A percentile compares a stretch with the other conserved stretches of the same genome.
Evolutionary conservation across 208 protist genomes (phyloP).

Genomic region (Kentomonas sorsogonicus): DNA sequence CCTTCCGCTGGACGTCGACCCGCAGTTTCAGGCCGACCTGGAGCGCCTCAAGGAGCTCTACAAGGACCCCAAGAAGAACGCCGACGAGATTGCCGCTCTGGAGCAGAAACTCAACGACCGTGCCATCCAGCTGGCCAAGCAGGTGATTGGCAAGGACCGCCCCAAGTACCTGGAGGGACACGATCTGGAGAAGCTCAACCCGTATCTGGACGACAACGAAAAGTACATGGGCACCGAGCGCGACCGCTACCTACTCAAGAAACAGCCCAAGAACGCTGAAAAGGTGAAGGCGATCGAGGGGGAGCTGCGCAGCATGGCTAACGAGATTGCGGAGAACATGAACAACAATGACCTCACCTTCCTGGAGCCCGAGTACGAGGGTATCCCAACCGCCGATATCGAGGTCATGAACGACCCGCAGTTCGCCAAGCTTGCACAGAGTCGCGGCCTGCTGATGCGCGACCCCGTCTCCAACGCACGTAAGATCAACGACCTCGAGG

Average conservation of each 20-base stretch:
- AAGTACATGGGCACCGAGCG: conserved; percentile 44
- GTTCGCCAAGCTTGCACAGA: conserved; percentile 41
- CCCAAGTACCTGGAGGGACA: conserved; percentile 40
- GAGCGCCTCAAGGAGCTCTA: conserved; percentile 37
- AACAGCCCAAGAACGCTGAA: conserved; percentile 48
- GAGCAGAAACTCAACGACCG: conserved; percentile 54
- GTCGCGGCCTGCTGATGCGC: conserved; percentile 30
- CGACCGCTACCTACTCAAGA: conserved; percentile 49
- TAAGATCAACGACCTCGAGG: conserved; percentile 61
- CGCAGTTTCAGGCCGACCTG: conserved; percentile 45
- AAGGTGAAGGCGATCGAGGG: conserved; percentile 47
- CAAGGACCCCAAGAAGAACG: conserved; percentile 39
- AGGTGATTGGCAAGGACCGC: conserved; percentile 49
- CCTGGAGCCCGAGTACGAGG: conserved; percentile 62
- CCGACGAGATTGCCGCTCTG: conserved; percentile 27
- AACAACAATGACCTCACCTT: conserved; percentile 36
- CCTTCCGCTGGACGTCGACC: conserved; percentile 45
- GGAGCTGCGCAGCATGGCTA: conserved; percentile 25
- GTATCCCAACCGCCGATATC: conserved; percentile 56
- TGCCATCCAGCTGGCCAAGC: conserved; percentile 41
- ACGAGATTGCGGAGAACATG: conserved; percentile 28
- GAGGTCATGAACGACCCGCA: conserved; percentile 39
- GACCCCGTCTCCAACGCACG: conserved; percentile 50
- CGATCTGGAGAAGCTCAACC: conserved; percentile 40
- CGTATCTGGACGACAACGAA: conserved; percentile 34